Evolutionary conservation across 495 filamentous ascomycete species (phyloP).

Genomic region (Viridothelium virens): DNA sequence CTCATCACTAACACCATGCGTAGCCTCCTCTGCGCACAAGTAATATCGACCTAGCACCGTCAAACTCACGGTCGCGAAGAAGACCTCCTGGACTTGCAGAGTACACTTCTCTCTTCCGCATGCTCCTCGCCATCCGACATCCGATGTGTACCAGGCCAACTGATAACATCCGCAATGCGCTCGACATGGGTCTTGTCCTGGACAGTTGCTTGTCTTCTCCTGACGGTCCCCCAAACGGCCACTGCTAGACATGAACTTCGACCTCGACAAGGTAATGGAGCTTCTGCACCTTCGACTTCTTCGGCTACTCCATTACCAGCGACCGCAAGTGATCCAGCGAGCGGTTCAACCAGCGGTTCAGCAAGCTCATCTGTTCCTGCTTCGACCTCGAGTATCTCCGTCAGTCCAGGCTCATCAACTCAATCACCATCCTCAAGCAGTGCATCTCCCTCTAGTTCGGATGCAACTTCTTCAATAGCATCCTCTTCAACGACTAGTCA

Average conservation of each 20-base stretch:
- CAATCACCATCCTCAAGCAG: not conserved
- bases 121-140: not conserved
- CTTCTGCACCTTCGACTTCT: not conserved
- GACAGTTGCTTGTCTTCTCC: not conserved
- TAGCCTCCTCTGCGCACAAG: not conserved
- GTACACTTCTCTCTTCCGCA: not conserved
- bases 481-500: not conserved
- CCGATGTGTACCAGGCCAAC: not conserved
- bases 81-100: too few relatives aligned
- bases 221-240: not conserved
- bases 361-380: not conserved
- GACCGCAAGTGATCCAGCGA: not conserved
- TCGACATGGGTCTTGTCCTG: not conserved
- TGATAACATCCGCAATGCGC: not conserved
- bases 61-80: not conserved
- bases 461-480: not conserved
- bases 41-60: not conserved
- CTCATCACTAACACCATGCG: not conserved
- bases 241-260: not conserved
- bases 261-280: conserved; percentile 2
- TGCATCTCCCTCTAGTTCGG: not conserved
- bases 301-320: not conserved
- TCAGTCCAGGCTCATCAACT: not conserved
- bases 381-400: conserved; percentile 1
- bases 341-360: not conserved